Conservation (phyloP, 2,329 filamentous ascomycete genomes). For the Colletotrichum plurivorum region DNA sequence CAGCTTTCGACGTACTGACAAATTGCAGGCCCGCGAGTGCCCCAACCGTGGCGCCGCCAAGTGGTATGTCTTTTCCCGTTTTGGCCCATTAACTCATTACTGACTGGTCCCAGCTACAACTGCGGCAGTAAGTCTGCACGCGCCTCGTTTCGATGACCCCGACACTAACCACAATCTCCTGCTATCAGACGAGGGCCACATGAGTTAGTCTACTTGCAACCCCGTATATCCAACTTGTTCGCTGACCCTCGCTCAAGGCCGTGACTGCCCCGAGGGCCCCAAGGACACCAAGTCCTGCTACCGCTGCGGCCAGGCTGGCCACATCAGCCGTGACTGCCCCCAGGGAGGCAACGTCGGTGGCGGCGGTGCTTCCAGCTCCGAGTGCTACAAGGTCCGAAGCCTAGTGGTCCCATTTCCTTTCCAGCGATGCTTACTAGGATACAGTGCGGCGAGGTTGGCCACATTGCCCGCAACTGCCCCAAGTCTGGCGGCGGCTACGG, state of each 20-base stretch:
- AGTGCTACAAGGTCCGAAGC: slow-evolving; percentile 86
- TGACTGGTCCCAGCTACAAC: slow-evolving; percentile 77
- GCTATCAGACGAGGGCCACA: slow-evolving; percentile 75
- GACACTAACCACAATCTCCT: slow-evolving; percentile 43
- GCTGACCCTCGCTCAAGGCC: slow-evolving; percentile 68
- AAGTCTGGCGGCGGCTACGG: slow-evolving; percentile 69
- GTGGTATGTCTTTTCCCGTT: slow-evolving; percentile 70
- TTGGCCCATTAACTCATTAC: slow-evolving; percentile 26
- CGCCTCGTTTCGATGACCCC: slow-evolving; percentile 11
- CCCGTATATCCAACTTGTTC: slow-evolving; percentile 35
- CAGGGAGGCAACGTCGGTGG: slow-evolving; percentile 64
- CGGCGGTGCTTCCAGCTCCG: slow-evolving; percentile 64
- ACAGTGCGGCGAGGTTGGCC: slow-evolving; percentile 91
- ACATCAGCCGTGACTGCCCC: slow-evolving; percentile 89
- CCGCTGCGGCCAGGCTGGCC: slow-evolving; percentile 85
- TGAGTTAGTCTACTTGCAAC: slow-evolving; percentile 70
- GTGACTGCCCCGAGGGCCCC: slow-evolving; percentile 89
- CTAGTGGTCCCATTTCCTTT: too few species aligned
- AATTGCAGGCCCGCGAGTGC: slow-evolving; percentile 82
- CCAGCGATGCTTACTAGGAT: slow-evolving; percentile 29
- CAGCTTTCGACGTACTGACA: slow-evolving; percentile 44
- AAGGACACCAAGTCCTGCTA: slow-evolving; percentile 89
- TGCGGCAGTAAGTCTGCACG: slow-evolving; percentile 75
- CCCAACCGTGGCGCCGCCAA: slow-evolving; percentile 86
- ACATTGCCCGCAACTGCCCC: slow-evolving; percentile 94